Evolutionary conservation across 306 rosid species (phyloP).

Genomic region (Dryas alaskensis): DNA sequence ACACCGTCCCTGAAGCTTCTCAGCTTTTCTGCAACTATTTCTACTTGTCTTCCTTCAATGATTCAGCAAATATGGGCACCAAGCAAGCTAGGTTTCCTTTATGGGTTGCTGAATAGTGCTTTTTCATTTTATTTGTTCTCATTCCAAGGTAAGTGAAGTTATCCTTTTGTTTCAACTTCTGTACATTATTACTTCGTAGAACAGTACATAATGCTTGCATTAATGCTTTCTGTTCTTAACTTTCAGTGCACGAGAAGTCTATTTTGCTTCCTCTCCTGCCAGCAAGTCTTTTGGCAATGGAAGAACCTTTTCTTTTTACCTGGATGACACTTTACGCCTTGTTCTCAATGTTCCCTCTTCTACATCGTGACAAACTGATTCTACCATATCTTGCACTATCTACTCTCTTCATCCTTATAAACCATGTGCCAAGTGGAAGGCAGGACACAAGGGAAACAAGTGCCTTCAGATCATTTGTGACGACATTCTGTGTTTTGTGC

Average conservation of each 20-base stretch:
- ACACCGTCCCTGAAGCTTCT: slow-evolving; percentile 57
- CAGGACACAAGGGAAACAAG: slow-evolving; percentile 25
- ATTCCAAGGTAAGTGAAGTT: slow-evolving; percentile 67
- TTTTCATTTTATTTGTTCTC: slow-evolving; percentile 86
- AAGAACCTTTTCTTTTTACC: slow-evolving; percentile 60
- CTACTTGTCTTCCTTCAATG: slow-evolving; percentile 81
- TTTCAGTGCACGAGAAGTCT: slow-evolving; percentile 92
- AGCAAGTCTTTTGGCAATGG: slow-evolving; percentile 70
- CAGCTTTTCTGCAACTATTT: slow-evolving; percentile 67
- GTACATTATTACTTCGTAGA: not conserved
- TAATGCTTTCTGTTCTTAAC: not conserved
- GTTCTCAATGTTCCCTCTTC: slow-evolving; percentile 87
- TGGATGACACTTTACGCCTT: slow-evolving; percentile 60
- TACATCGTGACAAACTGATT: slow-evolving; percentile 60
- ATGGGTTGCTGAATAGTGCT: slow-evolving; percentile 74
- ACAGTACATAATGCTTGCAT: slow-evolving; percentile 6
- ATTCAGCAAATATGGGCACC: slow-evolving; percentile 80
- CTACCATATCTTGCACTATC: slow-evolving; percentile 59
- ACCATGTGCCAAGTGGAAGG: slow-evolving; percentile 36
- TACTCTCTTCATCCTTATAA: slow-evolving; percentile 50
- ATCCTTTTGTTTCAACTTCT: not conserved
- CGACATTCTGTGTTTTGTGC: slow-evolving; percentile 26
- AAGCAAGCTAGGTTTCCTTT: slow-evolving; percentile 71
- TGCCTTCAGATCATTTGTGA: slow-evolving; percentile 31
- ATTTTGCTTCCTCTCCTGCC: slow-evolving; percentile 90